Evolutionary conservation across 2,329 filamentous ascomycete genomes (phyloP).

Genomic region (Fusarium sp.): DNA sequence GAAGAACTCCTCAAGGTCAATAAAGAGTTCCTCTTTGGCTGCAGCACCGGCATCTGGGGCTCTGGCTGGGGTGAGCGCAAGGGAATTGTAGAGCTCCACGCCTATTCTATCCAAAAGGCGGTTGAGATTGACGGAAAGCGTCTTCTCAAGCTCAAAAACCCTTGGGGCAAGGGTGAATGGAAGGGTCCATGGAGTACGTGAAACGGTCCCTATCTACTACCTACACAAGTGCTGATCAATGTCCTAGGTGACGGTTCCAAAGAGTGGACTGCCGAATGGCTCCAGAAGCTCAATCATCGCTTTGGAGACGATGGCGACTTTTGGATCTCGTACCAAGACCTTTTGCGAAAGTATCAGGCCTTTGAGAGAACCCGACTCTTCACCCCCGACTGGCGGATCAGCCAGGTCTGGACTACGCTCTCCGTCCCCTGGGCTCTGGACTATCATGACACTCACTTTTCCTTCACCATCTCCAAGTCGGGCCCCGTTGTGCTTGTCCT

Average conservation of each 20-base stretch:
- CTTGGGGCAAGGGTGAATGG: slow-evolving; percentile 85
- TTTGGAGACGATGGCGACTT: slow-evolving; percentile 80
- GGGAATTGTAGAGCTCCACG: slow-evolving; percentile 67
- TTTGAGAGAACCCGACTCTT: slow-evolving; percentile 68
- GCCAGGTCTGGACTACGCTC: slow-evolving; percentile 59
- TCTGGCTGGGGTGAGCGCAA: slow-evolving; percentile 54
- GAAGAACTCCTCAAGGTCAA: slow-evolving; percentile 82
- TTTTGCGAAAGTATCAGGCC: slow-evolving; percentile 66
- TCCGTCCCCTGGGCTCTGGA: slow-evolving; percentile 65
- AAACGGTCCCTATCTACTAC: fast-evolving
- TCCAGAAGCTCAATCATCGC: slow-evolving; percentile 74
- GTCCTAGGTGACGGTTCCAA: slow-evolving; percentile 73
- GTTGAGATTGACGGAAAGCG: slow-evolving; percentile 66
- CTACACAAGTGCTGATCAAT: slow-evolving; percentile 24
- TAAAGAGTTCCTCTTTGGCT: slow-evolving; percentile 76
- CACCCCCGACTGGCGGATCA: slow-evolving; percentile 61
- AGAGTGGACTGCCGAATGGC: slow-evolving; percentile 84
- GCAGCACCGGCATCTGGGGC: slow-evolving; percentile 57
- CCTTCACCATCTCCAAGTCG: slow-evolving; percentile 58
- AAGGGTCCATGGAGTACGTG: slow-evolving; percentile 74
- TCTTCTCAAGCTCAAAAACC: slow-evolving; percentile 74
- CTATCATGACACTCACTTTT: slow-evolving; percentile 64
- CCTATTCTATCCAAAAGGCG: slow-evolving; percentile 69
- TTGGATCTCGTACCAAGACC: slow-evolving; percentile 67
- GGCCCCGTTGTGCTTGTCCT: slow-evolving; percentile 65